phyloP scores from a whole-genome alignment of 257 asterid species.

The Verbascum thapsus region DNA sequence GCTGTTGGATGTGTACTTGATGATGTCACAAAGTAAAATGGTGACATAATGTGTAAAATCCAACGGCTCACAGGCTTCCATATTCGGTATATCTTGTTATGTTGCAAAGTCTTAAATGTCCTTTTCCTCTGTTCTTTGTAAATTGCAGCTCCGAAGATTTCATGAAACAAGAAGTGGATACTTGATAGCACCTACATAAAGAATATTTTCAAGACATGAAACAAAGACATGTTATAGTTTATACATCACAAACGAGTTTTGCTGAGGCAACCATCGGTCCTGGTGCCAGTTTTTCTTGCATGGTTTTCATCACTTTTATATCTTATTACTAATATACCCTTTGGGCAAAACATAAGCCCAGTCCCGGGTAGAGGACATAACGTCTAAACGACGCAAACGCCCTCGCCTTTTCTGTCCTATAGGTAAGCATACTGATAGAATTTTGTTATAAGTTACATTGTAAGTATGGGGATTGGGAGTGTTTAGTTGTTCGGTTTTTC shows the following conservation, averaged over 20 bases:
- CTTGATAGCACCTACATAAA: conserved; percentile 36
- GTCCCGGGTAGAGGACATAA: conserved; percentile 36
- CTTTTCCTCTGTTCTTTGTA: conserved; percentile 10
- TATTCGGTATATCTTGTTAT: too few species aligned
- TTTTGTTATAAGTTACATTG: conserved; percentile 44
- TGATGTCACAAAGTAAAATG: too few species aligned
- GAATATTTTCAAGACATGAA: conserved; percentile 24
- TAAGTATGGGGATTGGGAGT: conserved; percentile 47
- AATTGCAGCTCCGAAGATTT: conserved; percentile 53
- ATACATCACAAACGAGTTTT: conserved; percentile 25
- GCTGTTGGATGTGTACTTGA: too few species aligned
- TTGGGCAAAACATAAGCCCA: conserved; percentile 29
- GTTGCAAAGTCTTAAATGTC: background rate
- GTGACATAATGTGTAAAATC: too few species aligned
- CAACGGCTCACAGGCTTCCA: too few species aligned
- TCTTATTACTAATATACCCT: conserved; percentile 18
- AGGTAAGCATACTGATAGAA: conserved; percentile 36
- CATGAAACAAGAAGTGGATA: conserved; percentile 40
- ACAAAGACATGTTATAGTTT: conserved; percentile 27
- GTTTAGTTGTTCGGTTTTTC: conserved; percentile 27
- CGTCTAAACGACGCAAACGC: conserved; percentile 35
- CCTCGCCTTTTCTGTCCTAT: conserved; percentile 32
- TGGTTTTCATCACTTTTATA: conserved; percentile 35
- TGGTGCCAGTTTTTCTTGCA: conserved; percentile 34
- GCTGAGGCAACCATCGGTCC: too few species aligned